These are phyloP conservation scores for Teunomyces kruisii DNA, from an alignment of 805 yeast genomes.

Conservation along the genomic window DNA sequence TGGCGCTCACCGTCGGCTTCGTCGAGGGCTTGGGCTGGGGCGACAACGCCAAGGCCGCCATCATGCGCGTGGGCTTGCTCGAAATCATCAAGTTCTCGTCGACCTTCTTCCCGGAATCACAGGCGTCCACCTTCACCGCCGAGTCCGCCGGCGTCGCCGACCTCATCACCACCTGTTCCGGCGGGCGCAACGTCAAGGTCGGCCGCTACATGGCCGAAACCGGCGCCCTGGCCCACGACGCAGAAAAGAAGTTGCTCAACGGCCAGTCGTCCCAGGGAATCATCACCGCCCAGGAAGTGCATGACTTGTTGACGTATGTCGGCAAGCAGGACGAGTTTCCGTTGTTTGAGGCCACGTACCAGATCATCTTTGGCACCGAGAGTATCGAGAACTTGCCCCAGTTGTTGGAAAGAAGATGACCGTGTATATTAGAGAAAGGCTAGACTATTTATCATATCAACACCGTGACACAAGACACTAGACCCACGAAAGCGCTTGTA, in stretches of 20 bases:
- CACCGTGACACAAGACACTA: no score
- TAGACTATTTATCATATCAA: no score
- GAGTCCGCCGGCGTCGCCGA: constrained; percentile 51
- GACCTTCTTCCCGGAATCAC: constrained; percentile 36
- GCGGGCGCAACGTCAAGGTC: constrained; percentile 49
- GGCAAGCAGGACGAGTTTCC: constrained; percentile 39
- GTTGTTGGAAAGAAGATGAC: constrained; percentile 27
- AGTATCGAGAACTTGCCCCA: constrained; percentile 42
- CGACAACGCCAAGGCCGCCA: constrained; percentile 49
- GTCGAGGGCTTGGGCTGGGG: constrained; percentile 52
- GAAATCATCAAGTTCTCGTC: constrained; percentile 44
- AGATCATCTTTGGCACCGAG: constrained; percentile 41
- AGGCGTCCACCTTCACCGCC: constrained; percentile 39
- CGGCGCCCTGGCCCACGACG: constrained; percentile 40
- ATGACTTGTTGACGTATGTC: constrained; percentile 40
- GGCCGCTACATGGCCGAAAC: constrained; percentile 47
- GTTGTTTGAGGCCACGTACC: constrained; percentile 47
- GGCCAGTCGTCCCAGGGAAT: constrained; percentile 50
- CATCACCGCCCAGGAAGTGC: constrained; percentile 47
- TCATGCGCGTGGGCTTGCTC: constrained; percentile 46
- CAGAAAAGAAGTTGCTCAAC: constrained; percentile 44
- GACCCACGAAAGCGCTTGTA: no score
- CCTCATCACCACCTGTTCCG: constrained; percentile 47
- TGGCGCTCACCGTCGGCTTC: constrained; percentile 47
- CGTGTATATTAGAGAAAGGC: background rate